Percentiles rank a stretch among this genome's conserved stretches.
These are phyloP conservation scores for Alternaria brassicicola DNA, from an alignment of 2,329 filamentous ascomycete genomes.

Conservation along the genomic window DNA sequence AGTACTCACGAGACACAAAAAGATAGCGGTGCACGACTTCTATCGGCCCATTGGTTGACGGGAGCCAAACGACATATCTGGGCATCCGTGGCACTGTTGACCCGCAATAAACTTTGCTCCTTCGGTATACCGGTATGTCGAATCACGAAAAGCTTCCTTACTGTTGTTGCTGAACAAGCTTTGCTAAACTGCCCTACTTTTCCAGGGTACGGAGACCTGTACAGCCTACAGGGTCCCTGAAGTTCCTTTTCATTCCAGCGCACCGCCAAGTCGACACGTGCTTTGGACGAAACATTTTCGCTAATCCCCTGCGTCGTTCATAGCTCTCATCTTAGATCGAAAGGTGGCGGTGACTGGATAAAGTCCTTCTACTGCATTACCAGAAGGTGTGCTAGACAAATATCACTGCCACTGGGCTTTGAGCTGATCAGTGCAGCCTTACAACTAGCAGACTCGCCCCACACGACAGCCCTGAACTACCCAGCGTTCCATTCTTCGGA, in stretches of 20 bases:
- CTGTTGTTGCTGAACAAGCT: slow-evolving; percentile 6
- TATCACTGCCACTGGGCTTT: slow-evolving; percentile 29
- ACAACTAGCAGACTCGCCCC: slow-evolving; percentile 25
- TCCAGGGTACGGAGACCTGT: slow-evolving; percentile 7
- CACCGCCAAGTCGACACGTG: slow-evolving; percentile 28
- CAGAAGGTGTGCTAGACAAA: slow-evolving; percentile 24
- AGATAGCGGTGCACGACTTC: slow-evolving; percentile 22
- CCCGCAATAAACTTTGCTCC: slow-evolving; percentile 28
- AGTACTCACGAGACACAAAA: slow-evolving; percentile 26
- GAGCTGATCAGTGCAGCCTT: slow-evolving; percentile 42
- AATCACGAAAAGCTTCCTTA: not conserved
- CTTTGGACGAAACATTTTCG: slow-evolving; percentile 21
- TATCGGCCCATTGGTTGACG: slow-evolving; percentile 28
- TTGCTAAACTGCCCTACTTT: slow-evolving; percentile 16
- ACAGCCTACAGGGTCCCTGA: slow-evolving; percentile 17
- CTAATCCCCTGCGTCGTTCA: slow-evolving; percentile 26
- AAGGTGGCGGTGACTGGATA: slow-evolving; percentile 39
- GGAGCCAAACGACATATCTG: slow-evolving; percentile 21
- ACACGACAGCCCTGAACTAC: slow-evolving; percentile 17
- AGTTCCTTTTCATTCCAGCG: slow-evolving; percentile 13
- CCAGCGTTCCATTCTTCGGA: slow-evolving; percentile 19
- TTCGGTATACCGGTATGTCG: slow-evolving; percentile 4
- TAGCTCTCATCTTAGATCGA: slow-evolving; percentile 30
- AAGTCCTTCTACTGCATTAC: slow-evolving; percentile 31
- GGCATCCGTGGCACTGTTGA: slow-evolving; percentile 30